phyloP scores from a whole-genome alignment of 2,329 filamentous ascomycete species.

The Colletotrichum sp. region DNA sequence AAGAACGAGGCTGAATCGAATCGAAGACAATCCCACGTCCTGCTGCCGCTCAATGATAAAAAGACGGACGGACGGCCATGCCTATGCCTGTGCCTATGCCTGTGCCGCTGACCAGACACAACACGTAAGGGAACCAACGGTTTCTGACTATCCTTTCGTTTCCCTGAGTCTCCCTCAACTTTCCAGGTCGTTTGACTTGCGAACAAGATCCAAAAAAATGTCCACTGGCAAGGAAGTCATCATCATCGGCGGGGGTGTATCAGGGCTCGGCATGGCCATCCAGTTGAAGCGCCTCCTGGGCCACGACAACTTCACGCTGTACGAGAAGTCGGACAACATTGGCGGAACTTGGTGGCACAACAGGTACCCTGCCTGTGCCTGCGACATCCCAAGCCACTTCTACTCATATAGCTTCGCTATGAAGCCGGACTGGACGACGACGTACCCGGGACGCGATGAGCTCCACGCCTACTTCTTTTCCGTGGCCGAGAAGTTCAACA shows the following conservation, averaged over 20 bases:
- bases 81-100: no score
- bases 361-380: slow-evolving; percentile 17
- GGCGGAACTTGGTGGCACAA: slow-evolving; percentile 27
- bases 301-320: slow-evolving; percentile 26
- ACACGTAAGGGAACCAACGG: fast-evolving
- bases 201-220: no score
- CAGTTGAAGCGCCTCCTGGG: background rate
- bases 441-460: slow-evolving; percentile 30
- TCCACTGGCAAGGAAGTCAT: background rate
- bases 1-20: no score
- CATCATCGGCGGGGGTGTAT: background rate
- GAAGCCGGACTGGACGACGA: slow-evolving; percentile 30
- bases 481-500: slow-evolving; percentile 23
- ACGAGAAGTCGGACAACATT: slow-evolving; percentile 25
- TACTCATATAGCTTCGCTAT: slow-evolving; percentile 32
- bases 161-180: no score
- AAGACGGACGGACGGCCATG: no score
- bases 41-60: no score
- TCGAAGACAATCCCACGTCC: no score
- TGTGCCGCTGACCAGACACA: fast-evolving
- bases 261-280: background rate
- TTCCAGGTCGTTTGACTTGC: no score
- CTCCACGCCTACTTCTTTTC: slow-evolving; percentile 28
- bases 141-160: no score
- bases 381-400: slow-evolving; percentile 25